Percentiles rank a stretch among this genome's conserved stretches.
phyloP scores from a whole-genome alignment of 1,284 basidiomycete species.

The Fomes fomentarius region DNA sequence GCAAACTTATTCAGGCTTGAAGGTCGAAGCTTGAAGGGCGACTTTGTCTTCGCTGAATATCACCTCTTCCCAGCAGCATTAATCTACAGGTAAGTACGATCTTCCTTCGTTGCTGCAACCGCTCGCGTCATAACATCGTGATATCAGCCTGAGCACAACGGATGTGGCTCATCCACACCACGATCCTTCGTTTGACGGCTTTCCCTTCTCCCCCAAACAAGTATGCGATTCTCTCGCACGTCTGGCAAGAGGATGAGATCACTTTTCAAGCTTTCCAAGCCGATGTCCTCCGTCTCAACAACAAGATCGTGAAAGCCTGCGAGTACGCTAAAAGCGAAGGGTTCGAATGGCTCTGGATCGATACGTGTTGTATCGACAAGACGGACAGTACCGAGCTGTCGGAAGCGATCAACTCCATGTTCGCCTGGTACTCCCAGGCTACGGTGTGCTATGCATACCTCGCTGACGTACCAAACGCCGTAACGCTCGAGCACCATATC shows the following conservation, averaged over 20 bases:
- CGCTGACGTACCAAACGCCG: neutral
- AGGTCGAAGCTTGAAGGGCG: too few relatives aligned
- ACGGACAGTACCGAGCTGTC: neutral
- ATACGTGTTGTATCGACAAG: conserved; percentile 9
- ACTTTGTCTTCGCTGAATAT: too few relatives aligned
- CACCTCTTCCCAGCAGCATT: too few relatives aligned
- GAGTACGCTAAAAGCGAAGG: neutral
- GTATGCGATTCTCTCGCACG: conserved; percentile 6
- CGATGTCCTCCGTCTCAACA: neutral
- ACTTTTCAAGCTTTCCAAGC: neutral
- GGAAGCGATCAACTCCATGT: conserved; percentile 5
- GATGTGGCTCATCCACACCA: too few relatives aligned
- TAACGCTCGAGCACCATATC: neutral
- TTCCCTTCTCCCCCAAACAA: neutral
- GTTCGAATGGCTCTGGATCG: neutral
- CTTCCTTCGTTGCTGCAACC: too few relatives aligned
- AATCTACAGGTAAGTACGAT: too few relatives aligned
- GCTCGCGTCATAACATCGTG: too few relatives aligned
- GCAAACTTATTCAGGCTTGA: too few relatives aligned
- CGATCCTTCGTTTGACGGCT: too few relatives aligned
- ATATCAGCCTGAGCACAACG: too few relatives aligned
- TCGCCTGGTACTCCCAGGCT: neutral
- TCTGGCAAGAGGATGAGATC: neutral
- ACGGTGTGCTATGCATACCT: conserved; percentile 1
- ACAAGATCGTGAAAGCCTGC: neutral